These are phyloP conservation scores for Cercospora nicotianae DNA, from an alignment of 2,329 filamentous ascomycete genomes.

Conservation along the genomic window DNA sequence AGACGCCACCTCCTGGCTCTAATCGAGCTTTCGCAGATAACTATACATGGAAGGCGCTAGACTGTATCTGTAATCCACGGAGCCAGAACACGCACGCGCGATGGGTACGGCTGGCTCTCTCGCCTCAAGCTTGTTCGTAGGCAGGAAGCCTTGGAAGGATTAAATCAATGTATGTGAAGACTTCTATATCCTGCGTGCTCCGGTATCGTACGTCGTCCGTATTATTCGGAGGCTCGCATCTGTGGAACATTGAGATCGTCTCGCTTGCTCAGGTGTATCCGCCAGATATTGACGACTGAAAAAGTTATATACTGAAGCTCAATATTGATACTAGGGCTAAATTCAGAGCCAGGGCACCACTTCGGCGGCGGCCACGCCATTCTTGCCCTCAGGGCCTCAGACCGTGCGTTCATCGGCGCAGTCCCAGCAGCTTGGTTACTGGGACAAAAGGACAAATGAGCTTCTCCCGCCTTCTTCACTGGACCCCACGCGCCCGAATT, in stretches of 20 bases:
- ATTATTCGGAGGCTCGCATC: background rate
- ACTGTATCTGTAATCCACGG: background rate
- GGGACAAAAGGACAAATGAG: slow-evolving; percentile 15
- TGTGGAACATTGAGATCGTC: background rate
- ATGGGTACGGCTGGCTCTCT: background rate
- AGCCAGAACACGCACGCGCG: background rate
- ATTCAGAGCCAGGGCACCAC: background rate
- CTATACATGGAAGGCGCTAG: background rate
- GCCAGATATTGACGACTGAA: background rate
- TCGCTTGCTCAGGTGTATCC: background rate
- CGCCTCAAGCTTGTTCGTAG: background rate
- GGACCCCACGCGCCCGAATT: slow-evolving; percentile 3
- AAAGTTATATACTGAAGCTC: background rate
- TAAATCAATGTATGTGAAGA: background rate
- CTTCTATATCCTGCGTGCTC: background rate
- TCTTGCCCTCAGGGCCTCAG: background rate
- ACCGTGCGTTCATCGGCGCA: slow-evolving; percentile 1
- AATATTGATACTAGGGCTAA: background rate
- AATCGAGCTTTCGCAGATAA: background rate
- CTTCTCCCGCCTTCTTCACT: background rate
- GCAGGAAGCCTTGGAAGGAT: too few species aligned
- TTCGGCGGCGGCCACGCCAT: slow-evolving; percentile 1
- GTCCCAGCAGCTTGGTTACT: slow-evolving; percentile 11
- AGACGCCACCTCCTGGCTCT: background rate
- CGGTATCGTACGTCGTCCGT: background rate